phyloP scores from a whole-genome alignment of 495 filamentous ascomycete species.

The Lasiosphaeriaceae sp. region DNA sequence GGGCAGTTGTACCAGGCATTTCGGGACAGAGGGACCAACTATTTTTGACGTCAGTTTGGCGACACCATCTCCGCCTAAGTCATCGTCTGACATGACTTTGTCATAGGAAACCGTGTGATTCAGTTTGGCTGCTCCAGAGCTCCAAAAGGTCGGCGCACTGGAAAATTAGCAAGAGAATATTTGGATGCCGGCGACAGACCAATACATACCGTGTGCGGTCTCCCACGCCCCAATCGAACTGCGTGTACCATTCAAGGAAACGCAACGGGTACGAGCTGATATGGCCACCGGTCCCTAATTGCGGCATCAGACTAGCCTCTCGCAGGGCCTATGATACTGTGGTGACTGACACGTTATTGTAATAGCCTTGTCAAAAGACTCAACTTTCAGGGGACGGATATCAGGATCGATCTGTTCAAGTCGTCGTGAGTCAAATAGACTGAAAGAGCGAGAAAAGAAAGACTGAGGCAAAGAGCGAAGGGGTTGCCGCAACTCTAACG shows the following conservation, averaged over 20 bases:
- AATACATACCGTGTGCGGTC: too few species aligned
- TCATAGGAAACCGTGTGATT: conserved; percentile 55
- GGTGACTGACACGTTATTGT: neutral
- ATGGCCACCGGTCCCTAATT: conserved; percentile 46
- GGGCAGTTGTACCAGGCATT: neutral
- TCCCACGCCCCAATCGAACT: conserved; percentile 9
- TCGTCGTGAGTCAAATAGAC: neutral
- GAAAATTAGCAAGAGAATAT: too few species aligned
- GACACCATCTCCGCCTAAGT: conserved; percentile 9
- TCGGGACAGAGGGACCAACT: conserved; percentile 15
- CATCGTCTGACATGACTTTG: conserved; percentile 49
- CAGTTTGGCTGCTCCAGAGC: conserved; percentile 25
- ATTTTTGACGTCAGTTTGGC: conserved; percentile 39
- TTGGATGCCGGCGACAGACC: too few species aligned
- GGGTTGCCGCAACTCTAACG: neutral
- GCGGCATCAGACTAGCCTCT: too few species aligned
- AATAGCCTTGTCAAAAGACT: neutral
- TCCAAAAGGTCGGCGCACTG: conserved; percentile 5
- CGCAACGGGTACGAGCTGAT: conserved; percentile 50
- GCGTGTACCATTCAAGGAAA: conserved; percentile 48
- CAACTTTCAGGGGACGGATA: neutral
- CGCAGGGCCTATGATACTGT: neutral
- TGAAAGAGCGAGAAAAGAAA: neutral
- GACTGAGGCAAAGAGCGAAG: neutral
- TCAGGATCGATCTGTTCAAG: neutral